Evolutionary conservation across 495 filamentous ascomycete species (phyloP).

Genomic region (Penicillium canescens): DNA sequence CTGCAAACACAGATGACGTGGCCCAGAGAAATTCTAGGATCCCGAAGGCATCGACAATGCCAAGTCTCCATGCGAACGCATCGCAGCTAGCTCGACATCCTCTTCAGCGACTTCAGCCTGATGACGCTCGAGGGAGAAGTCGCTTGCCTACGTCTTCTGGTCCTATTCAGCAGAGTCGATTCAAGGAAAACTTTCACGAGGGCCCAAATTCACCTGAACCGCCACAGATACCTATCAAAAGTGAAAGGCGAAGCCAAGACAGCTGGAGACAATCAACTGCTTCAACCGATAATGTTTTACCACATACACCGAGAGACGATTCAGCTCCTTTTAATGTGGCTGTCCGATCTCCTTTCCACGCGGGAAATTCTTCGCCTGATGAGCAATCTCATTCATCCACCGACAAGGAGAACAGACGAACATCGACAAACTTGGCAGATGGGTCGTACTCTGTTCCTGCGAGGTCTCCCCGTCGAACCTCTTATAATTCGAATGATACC

Average conservation of each 20-base stretch:
- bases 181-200: conserved; percentile 8
- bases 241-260: conserved; percentile 3
- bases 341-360: conserved; percentile 5
- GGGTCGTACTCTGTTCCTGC: not conserved
- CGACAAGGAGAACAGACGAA: not conserved
- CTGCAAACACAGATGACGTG: conserved; percentile 12
- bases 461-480: not conserved
- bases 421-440: conserved; percentile 2
- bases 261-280: not conserved
- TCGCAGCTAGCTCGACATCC: not conserved
- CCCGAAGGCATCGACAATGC: not conserved
- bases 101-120: not conserved
- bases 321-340: conserved; percentile 4
- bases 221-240: conserved; percentile 7
- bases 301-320: not conserved
- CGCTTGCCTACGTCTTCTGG: conserved; percentile 1
- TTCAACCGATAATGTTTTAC: not conserved
- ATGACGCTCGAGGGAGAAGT: conserved; percentile 6
- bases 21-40: conserved; percentile 1
- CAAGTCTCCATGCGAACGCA: not conserved
- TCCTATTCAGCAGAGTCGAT: not conserved
- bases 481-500: not conserved
- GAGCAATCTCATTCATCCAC: not conserved
- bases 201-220: not conserved
- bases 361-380: conserved; percentile 2